These are phyloP conservation scores for Backusella sp. DNA, from an alignment of 192 early-diverging fungal species.

Conservation along the genomic window DNA sequence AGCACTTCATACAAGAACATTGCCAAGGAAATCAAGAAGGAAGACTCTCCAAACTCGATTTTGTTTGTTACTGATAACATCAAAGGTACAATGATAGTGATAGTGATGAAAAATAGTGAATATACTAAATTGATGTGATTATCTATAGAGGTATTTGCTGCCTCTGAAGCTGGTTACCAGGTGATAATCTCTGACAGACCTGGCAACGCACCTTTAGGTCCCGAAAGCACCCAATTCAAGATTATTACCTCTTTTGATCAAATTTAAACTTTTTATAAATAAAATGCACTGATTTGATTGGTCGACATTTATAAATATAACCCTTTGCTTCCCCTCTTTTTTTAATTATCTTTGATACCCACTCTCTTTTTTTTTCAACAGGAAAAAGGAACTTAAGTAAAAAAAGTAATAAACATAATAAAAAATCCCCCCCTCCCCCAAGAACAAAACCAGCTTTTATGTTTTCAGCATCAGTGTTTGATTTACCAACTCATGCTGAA, in stretches of 20 bases:
- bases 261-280: slow-evolving; percentile 23
- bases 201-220: slow-evolving; percentile 64
- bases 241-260: slow-evolving; percentile 34
- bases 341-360: slow-evolving; percentile 8
- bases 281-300: neutral
- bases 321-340: neutral
- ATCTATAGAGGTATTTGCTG: slow-evolving; percentile 72
- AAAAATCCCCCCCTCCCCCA: neutral
- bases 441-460: neutral
- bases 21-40: slow-evolving; percentile 57
- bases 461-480: slow-evolving; percentile 29
- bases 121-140: neutral
- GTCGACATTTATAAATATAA: neutral
- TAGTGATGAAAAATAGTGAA: neutral
- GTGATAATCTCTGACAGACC: slow-evolving; percentile 69
- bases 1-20: slow-evolving; percentile 74
- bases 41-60: slow-evolving; percentile 43
- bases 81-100: slow-evolving; percentile 45
- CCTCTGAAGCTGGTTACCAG: slow-evolving; percentile 67
- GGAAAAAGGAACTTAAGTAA: neutral
- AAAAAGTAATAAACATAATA: neutral
- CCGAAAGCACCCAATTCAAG: slow-evolving; percentile 9
- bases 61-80: slow-evolving; percentile 95
- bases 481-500: slow-evolving; percentile 31
- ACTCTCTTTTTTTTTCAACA: neutral